Base-by-base conservation (phyloP, 208 protist species). In the Acanthamoeba lenticulata region DNA sequence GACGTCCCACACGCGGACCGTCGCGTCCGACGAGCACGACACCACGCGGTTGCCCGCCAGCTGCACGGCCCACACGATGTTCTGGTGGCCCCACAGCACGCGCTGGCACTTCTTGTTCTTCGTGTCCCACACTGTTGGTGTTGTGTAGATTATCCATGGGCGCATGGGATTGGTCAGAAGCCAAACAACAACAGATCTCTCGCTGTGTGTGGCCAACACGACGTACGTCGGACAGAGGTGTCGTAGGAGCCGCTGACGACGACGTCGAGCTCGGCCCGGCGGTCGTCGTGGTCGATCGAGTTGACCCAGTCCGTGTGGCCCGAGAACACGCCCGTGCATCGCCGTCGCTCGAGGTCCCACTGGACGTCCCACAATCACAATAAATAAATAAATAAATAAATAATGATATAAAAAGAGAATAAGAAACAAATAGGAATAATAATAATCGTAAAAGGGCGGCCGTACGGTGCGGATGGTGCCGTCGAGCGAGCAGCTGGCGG, bases 121-220 rank as follows among this genome's bases (percentile, higher is more conserved):
- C 81, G 99, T 99, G 95, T 99, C 98, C 99, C 99, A 99, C 42
- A 99, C 89, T 79, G n/a, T n/a, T n/a, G n/a, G n/a, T n/a, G n/a
- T n/a, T n/a, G n/a, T n/a, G n/a, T n/a, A n/a, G n/a, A n/a, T n/a
- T n/a, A n/a, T n/a, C n/a, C n/a, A n/a, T n/a, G n/a, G n/a, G n/a
- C n/a, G n/a, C n/a, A n/a, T n/a, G n/a, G n/a, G 57, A 29, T n/a
- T n/a, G n/a, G n/a, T n/a, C n/a, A n/a, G n/a, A n/a, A n/a, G n/a
- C n/a, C n/a, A n/a, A n/a, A n/a, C n/a, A n/a, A n/a, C n/a, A n/a
- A n/a, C n/a, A n/a, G n/a, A n/a, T n/a, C n/a, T n/a, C n/a, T n/a
- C n/a, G n/a, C n/a, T n/a, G n/a, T n/a, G n/a, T n/a, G n/a, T n/a
- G n/a, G n/a, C n/a, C n/a, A n/a, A n/a, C n/a, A n/a, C n/a, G 7